Conservation (phyloP, 1,284 basidiomycete species). For the Heterobasidion parviporum region DNA sequence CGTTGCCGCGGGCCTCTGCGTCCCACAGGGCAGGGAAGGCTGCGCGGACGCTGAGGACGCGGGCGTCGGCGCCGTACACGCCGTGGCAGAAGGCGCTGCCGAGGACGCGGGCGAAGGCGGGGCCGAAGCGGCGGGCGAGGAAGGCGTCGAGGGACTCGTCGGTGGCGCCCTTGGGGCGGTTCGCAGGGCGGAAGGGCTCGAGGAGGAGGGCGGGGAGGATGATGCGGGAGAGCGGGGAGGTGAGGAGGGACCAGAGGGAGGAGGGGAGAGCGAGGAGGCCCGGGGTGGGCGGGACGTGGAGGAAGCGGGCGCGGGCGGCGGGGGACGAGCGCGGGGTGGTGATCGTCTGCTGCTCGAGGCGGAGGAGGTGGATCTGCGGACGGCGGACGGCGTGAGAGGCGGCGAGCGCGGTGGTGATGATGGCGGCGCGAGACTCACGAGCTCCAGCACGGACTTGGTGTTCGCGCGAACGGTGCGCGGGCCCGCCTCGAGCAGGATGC, state of each 20-base stretch:
- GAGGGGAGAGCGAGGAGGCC: conserved; percentile 40
- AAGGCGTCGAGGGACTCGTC: conserved; percentile 87
- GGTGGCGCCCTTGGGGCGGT: conserved; percentile 12
- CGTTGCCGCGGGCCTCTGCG: conserved; percentile 55
- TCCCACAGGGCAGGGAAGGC: conserved; percentile 73
- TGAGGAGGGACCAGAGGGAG: conserved; percentile 31
- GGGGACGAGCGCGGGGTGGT: conserved; percentile 57
- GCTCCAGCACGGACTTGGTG: conserved; percentile 63
- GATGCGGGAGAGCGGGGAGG: conserved; percentile 40
- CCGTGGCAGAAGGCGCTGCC: conserved; percentile 87
- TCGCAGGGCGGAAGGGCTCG: conserved; percentile 45
- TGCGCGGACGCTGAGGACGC: conserved; percentile 66
- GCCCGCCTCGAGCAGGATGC: conserved; percentile 70
- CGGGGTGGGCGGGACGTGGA: conserved; percentile 50
- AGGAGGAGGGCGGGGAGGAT: conserved; percentile 46
- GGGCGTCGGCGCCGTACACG: conserved; percentile 85
- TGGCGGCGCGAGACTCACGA: conserved; percentile 46
- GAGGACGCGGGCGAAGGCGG: conserved; percentile 62
- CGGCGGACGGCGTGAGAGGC: neutral
- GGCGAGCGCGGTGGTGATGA: neutral
- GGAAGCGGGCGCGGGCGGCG: conserved; percentile 68
- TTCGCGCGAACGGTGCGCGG: conserved; percentile 78
- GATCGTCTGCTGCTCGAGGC: conserved; percentile 49
- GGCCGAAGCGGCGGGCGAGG: conserved; percentile 70
- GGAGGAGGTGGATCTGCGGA: conserved; percentile 68